Evolutionary conservation across 371 early-diverging fungal species (phyloP).

Genomic region (Circinella minor): DNA sequence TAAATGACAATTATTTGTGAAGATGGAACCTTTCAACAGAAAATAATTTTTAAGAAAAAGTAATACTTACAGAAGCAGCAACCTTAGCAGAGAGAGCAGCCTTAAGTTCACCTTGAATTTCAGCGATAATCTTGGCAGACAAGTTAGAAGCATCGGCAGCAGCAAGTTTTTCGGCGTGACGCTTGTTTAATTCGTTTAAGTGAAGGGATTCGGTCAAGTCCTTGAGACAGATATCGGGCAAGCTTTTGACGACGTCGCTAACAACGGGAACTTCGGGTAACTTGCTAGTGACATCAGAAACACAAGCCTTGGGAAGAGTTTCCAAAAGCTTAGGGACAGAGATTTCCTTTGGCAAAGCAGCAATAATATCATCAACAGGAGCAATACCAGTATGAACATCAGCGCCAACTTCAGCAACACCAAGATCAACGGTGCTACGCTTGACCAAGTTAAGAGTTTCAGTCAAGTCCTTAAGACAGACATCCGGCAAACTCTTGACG

Average conservation of each 20-base stretch:
- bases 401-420: not conserved
- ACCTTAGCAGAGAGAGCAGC: slow-evolving; percentile 22
- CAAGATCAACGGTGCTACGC: slow-evolving; percentile 10
- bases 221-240: slow-evolving; percentile 6
- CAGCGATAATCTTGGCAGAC: slow-evolving; percentile 12
- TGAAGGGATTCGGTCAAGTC: not conserved
- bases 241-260: not conserved
- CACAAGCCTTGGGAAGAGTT: not conserved
- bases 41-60: not conserved
- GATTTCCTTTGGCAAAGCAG: slow-evolving; percentile 8
- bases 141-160: not conserved
- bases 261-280: slow-evolving; percentile 7
- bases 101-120: slow-evolving; percentile 12
- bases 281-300: slow-evolving; percentile 6
- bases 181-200: not conserved
- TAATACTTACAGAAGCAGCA: slow-evolving; percentile 26
- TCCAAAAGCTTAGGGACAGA: slow-evolving; percentile 7
- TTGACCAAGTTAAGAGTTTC: not conserved
- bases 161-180: not conserved
- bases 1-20: not conserved
- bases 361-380: slow-evolving; percentile 9
- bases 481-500: not conserved
- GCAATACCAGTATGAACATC: not conserved
- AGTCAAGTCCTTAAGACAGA: not conserved
- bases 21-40: too few relatives aligned